Base-by-base conservation (phyloP, 1,284 basidiomycete genomes). In the Cerioporus squamosus region DNA sequence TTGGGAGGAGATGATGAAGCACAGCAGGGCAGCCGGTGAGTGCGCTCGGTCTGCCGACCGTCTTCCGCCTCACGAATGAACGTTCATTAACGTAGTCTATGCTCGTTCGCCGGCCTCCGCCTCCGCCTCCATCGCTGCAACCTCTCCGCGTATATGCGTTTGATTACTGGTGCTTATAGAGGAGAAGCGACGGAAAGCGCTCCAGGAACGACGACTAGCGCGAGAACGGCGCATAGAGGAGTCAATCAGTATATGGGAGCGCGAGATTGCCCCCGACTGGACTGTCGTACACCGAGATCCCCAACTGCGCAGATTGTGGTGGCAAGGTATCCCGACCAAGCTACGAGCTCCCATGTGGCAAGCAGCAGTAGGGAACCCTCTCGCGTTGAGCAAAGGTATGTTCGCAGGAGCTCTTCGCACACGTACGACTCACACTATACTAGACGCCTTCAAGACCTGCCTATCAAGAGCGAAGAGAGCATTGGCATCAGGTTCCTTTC, bases 1-100 rank as follows among this genome's bases (percentile, higher is more conserved):
- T 69, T 98, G 95, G 93, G 87, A 94, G 70, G 75, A 81, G 43
- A 97, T 98, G 93, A 98, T 98, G 95, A 86, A 85, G 68, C 82
- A 77, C 50, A 92, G 90, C 74, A 83, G 87, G 54, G 71, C 71
- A n/a, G 82, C 86, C 66, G 90, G 92, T 93, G 64, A 71, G 82
- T 74, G n/a, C 46, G 52, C 47, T n/a, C n/a, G 46, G 39, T 52
- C 39, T 39, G 20, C 55, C 43, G 45, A 42, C 47, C 50, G 44
- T 49, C 52, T 51, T 50, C 51, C 53, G 53, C 62, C 57, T 57
- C 55, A 55, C 64, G 51, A 66, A 65, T 68, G 66, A 68, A 62
- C 55, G 53, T 69, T 68, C 53, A 67, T 68, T 65, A 63, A 67
- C 66, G 66, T 64, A 72, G 70, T 65, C 60, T 67, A 48, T 55